phyloP scores from a whole-genome alignment of 2,329 filamentous ascomycete species.

The Chaetothyriales sp. region DNA sequence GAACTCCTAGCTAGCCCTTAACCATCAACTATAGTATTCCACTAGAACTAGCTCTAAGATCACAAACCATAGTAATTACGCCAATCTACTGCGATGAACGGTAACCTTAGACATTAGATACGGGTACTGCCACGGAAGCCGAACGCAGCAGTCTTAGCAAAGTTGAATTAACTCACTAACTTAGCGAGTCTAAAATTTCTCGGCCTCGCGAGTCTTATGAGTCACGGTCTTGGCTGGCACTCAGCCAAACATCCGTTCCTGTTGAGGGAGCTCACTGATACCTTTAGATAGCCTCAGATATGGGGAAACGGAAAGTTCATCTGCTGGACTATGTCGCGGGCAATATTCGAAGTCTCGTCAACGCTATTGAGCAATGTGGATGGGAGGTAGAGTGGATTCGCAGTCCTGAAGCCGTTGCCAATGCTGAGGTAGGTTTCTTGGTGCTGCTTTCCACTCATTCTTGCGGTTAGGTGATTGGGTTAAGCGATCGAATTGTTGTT shows the following conservation, averaged over 20 bases:
- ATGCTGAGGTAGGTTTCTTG: conserved; percentile 56
- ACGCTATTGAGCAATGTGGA: conserved; percentile 91
- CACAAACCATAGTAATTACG: too few species aligned
- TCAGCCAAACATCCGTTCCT: neutral
- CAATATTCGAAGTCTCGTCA: conserved; percentile 84
- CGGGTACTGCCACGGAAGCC: too few species aligned
- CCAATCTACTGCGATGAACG: too few species aligned
- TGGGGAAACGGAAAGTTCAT: conserved; percentile 26
- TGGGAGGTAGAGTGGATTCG: conserved; percentile 88
- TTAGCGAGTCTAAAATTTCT: neutral
- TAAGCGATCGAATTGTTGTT: neutral
- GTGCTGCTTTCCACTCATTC: too few species aligned
- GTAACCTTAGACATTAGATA: too few species aligned
- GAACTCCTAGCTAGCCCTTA: too few species aligned
- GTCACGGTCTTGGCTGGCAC: neutral
- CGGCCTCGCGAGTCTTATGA: neutral
- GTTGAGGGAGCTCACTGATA: neutral
- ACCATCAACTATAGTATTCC: too few species aligned
- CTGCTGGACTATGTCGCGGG: conserved; percentile 79
- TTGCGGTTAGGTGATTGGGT: neutral
- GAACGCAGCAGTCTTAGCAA: too few species aligned
- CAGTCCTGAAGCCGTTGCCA: conserved; percentile 66
- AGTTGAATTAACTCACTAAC: too few species aligned
- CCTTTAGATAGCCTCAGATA: neutral
- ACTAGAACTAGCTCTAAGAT: too few species aligned